A percentile compares a stretch with the other conserved stretches of the same genome.
phyloP scores from a whole-genome alignment of 164 flowering plant species.

The Tinospora cordifolia region DNA sequence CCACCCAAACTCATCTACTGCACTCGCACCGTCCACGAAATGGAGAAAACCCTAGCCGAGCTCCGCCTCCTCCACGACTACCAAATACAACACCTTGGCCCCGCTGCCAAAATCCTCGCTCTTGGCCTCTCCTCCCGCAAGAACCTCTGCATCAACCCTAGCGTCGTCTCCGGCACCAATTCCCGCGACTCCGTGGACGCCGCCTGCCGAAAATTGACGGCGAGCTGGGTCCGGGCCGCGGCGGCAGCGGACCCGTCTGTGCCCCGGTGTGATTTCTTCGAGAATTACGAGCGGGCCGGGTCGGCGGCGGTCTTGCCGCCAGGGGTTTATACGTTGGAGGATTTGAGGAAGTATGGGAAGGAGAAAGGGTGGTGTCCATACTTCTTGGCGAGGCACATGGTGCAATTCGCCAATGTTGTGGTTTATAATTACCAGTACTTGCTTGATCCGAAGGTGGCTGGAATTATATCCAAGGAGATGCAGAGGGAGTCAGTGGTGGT shows the following conservation, averaged over 20 bases:
- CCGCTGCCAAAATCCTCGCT: conserved; percentile 58
- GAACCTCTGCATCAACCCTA: conserved; percentile 78
- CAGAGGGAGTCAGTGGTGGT: conserved; percentile 93
- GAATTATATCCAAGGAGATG: conserved; percentile 92
- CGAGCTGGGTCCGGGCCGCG: conserved; percentile 79
- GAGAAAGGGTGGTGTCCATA: conserved; percentile 96
- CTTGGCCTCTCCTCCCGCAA: conserved; percentile 86
- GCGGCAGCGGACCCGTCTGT: conserved; percentile 61
- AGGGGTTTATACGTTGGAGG: conserved; percentile 87
- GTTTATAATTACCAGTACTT: conserved; percentile 96
- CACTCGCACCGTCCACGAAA: conserved; percentile 99
- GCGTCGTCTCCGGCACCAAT: conserved; percentile 56
- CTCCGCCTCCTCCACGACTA: conserved; percentile 58
- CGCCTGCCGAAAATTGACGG: conserved; percentile 76
- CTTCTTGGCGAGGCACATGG: conserved; percentile 86
- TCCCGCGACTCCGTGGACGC: conserved; percentile 93
- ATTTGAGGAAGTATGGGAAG: conserved; percentile 71
- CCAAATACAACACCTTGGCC: conserved; percentile 51
- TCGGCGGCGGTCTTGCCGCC: conserved; percentile 63
- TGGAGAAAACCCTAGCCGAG: conserved; percentile 98
- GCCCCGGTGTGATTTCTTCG: conserved; percentile 61
- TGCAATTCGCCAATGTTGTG: conserved; percentile 84
- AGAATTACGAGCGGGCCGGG: conserved; percentile 61
- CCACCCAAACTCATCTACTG: conserved; percentile 85
- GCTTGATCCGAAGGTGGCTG: conserved; percentile 99